These are phyloP conservation scores for Leishmania lainsoni DNA, from an alignment of 208 protist species.

Conservation along the genomic window DNA sequence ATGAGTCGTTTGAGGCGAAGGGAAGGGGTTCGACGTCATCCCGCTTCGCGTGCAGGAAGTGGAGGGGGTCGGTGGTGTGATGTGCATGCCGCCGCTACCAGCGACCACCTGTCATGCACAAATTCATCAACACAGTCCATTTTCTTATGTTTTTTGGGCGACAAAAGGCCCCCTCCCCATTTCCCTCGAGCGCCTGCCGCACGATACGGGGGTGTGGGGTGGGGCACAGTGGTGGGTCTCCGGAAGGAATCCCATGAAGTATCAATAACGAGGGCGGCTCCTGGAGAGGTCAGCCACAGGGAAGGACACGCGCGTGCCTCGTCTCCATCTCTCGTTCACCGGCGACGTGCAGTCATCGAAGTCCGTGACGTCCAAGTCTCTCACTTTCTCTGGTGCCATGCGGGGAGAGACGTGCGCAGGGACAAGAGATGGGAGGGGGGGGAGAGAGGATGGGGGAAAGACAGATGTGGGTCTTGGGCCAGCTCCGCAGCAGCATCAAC, in stretches of 20 bases:
- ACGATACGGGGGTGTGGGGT: neutral
- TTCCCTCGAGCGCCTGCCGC: neutral
- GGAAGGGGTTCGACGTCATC: neutral
- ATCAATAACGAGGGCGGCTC: neutral
- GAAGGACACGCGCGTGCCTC: neutral
- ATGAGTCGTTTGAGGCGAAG: neutral
- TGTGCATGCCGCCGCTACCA: neutral
- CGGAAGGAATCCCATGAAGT: neutral
- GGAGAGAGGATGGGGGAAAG: neutral
- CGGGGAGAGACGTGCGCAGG: neutral
- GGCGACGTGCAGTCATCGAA: neutral
- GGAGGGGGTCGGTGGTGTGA: neutral
- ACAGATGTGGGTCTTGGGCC: no score
- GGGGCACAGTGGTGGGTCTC: neutral
- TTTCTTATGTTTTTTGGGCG: neutral
- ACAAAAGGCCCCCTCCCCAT: neutral
- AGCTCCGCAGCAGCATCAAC: no score
- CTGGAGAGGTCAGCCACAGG: neutral
- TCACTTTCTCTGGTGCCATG: neutral
- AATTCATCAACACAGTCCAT: neutral
- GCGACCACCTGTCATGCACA: neutral
- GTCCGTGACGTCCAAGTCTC: neutral
- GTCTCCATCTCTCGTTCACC: neutral
- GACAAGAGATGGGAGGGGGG: neutral
- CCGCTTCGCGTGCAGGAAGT: neutral